Evolutionary conservation across 352 stramenopile genomes (phyloP), one percentile per base, ranked within the genome.

Genomic region (Phytophthora constricta): DNA sequence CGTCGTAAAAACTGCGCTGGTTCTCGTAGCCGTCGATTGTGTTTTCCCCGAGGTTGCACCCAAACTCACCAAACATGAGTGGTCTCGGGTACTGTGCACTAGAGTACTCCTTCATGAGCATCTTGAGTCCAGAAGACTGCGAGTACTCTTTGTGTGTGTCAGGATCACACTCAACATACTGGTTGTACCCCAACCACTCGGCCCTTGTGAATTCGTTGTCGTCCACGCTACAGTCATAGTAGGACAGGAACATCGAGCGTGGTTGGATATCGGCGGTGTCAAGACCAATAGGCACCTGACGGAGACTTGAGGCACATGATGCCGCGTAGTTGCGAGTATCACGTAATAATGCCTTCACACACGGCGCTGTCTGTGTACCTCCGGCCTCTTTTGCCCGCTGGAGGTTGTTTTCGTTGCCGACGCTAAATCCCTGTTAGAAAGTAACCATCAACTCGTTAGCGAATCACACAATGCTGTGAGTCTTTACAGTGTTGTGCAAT

Each of bases 61-160:
- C 80, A 55, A 85, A 91, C 58, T 91, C 80, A 48, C 83, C 83
- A 54, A 91, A 89, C 70, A 91, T 87, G 59, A 91, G 70, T 19
- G 83, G 83, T 9, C 81, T 72, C 0, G 78, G 55, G 52, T 88
- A 88, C 1, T 62, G 78, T 13, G 72, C 58, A 4, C 71, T 51
- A 17, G 74, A 74, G 65, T 90, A 90, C 51, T 89, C 79, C 14
- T 72, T 70, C 79, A 90, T 87, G 23, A 91, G 74, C 19, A 65
- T 79, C 23, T 79, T 46, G 1, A 91, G 63, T 1, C 80, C 79
- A 7, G 59, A 77, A 26, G 83, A 88, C 39, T 90, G 67, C 31
- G 60, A 59, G 47, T 90, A 90, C 45, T 78, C 54, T 7, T 52
- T 68, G 63, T 91, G 72, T 26, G 53, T 59, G 7, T 66, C 63